Base-by-base conservation (phyloP, 108 stramenopile genomes). In the Fistulifera solaris region DNA sequence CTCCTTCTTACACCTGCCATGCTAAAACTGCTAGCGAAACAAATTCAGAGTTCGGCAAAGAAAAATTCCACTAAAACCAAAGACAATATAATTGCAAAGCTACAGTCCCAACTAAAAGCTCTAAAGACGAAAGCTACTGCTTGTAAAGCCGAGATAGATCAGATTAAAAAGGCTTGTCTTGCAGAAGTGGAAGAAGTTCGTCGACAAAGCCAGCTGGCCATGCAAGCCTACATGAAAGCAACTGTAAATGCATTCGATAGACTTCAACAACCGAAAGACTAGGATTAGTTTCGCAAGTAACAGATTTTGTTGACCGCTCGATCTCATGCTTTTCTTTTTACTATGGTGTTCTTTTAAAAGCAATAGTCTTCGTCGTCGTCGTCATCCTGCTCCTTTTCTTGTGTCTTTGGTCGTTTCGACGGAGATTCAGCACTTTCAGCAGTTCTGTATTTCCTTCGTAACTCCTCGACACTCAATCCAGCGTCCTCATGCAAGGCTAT, bases 401-500 rank as follows among this genome's bases (percentile, higher is more conserved):
- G 50, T 51, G n/a, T 6, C 24, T 51, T 27, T 28, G 27, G 2
- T 35, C 23, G 26, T 50, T 50, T 24, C 12, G 24, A 18, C 2
- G 17, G 21, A 18, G 44, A 21, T 8, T 18, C 44, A 12, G 2
- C 10, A 16, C 35, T 35, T 4, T 54, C 53, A 4, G 13, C 28
- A 26, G 46, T 41, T 16, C 21, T 12, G 54, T 54, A 60, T 38
- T 52, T 40, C 46, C 45, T 59, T 25, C 27, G 27, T 10, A 67
- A 18, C 15, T 66, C 65, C 11, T 42, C 57, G 10, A 66, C 48
- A 38, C 24, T 44, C 56, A 66, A 40, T 24, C 65, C 65, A 26
- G 65, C 65, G 44, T 66, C 65, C 42, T 66, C 40, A 41, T 66
- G 65, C 18, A 66, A 48, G 1, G 65, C 65, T 58, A 66, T 58